Percentiles rank a stretch among this genome's conserved stretches.
Evolutionary conservation across 2,329 filamentous ascomycete genomes (phyloP).

Genomic region (Venturia asperata): DNA sequence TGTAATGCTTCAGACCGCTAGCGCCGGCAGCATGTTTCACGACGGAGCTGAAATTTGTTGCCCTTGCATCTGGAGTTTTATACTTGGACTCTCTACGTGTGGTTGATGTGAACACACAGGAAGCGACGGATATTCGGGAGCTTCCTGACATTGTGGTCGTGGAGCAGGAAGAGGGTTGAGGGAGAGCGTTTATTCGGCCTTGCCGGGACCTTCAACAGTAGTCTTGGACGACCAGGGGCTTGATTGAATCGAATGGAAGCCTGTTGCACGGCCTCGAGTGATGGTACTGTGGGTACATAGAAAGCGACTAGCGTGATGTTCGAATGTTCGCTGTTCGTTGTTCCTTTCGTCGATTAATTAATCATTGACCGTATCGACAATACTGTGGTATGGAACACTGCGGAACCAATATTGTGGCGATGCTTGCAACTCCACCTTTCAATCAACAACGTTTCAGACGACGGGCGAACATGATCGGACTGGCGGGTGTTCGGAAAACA

Average conservation of each 20-base stretch:
- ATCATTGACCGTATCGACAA: too few relatives aligned
- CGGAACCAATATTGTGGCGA: neutral
- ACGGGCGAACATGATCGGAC: too few relatives aligned
- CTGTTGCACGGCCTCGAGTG: too few relatives aligned
- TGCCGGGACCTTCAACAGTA: neutral
- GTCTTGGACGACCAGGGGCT: too few relatives aligned
- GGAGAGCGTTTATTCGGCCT: neutral
- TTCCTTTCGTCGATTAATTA: neutral
- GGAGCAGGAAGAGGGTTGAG: conserved; percentile 1
- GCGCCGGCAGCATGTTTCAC: conserved; percentile 67
- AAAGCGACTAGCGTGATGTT: neutral
- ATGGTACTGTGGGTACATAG: neutral
- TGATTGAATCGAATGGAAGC: neutral
- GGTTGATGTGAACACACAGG: conserved; percentile 64
- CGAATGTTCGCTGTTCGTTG: neutral
- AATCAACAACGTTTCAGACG: neutral
- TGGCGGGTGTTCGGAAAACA: neutral
- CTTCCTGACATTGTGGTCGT: conserved; percentile 56
- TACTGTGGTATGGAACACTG: neutral
- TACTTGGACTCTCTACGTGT: conserved; percentile 66
- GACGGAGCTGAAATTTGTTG: conserved; percentile 64
- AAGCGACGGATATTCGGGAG: conserved; percentile 70
- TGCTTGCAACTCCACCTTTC: conserved; percentile 1
- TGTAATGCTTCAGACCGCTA: conserved; percentile 46
- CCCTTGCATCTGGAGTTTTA: conserved; percentile 58